Evolutionary conservation across 2,329 filamentous ascomycete species (phyloP), one percentile per base, ranked within the genome.

Genomic region (Fusarium papillatum): DNA sequence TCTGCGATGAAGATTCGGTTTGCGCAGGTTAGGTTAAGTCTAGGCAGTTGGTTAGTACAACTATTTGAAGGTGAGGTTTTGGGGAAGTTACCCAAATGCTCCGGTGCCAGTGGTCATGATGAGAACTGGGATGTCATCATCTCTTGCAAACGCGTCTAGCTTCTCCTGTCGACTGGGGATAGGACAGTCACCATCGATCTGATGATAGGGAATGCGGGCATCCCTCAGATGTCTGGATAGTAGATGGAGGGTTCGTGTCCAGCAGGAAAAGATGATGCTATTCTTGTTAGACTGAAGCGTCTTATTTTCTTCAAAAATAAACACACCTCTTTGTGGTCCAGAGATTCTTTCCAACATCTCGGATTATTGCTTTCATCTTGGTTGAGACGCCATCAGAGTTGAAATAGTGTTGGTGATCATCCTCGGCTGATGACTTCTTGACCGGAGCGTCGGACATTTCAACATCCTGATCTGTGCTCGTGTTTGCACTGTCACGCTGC

Each of bases 51-150:
- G 7, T 8, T 1, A 10, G 70, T 82, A 62, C 5, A 17, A 5
- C 11, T 9, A 26, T 2, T 26, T 2, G 7, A 10, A 48, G 9
- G 9, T 2, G 7, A 57, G 3, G 16, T n/a, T 17, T 31, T 17
- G 3, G 7, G 14, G 13, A 19, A 22, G 19, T 24, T 76, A 88
- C 88, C 88, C 88, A 36, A 87, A 85, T 0, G 87, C 88, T 0
- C 88, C 88, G 0, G 87, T 89, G 0, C 88, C 88, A 0, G 85
- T 87, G 0, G 87, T 90, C 88, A 90, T 90, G 19, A 91, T 83
- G 1, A 90, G 80, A 0, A 90, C 84, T 1, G 78, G 81, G 0
- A 80, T 66, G 0, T 79, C 70, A 0, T 70, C 66, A 0, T 80
- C 73, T 0, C 71, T 72, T 1, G 79, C 78, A 57, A 90, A 89